phyloP scores from a whole-genome alignment of 768 basidiomycete genomes.

The Roridomyces roridus region DNA sequence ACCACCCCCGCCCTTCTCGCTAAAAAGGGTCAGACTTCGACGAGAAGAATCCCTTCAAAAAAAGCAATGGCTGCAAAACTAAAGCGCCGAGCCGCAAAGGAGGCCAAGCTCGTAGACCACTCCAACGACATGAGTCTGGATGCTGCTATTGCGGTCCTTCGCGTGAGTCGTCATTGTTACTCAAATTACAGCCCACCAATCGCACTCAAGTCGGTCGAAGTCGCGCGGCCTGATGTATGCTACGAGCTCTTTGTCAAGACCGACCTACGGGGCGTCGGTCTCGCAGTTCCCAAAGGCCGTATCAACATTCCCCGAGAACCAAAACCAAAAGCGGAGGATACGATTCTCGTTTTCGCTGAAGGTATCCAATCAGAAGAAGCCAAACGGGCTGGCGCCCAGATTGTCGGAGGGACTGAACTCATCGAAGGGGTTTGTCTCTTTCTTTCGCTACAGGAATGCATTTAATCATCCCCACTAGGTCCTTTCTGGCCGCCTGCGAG shows the following conservation, averaged over 20 bases:
- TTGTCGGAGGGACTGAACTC: slow-evolving; percentile 90
- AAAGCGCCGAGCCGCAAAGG: slow-evolving; percentile 61
- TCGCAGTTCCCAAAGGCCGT: slow-evolving; percentile 88
- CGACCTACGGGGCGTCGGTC: slow-evolving; percentile 69
- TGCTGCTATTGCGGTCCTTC: slow-evolving; percentile 73
- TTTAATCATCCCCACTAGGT: slow-evolving; percentile 55
- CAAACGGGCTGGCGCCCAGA: slow-evolving; percentile 84
- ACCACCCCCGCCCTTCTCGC: slow-evolving; percentile 53
- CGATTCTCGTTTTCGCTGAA: slow-evolving; percentile 93
- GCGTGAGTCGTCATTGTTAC: slow-evolving; percentile 50
- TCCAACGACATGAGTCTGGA: slow-evolving; percentile 68
- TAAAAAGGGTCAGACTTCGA: slow-evolving; percentile 54
- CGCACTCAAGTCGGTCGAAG: slow-evolving; percentile 75
- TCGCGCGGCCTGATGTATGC: slow-evolving; percentile 74
- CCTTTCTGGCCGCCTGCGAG: slow-evolving; percentile 72
- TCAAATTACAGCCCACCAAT: not conserved
- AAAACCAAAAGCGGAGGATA: slow-evolving; percentile 71
- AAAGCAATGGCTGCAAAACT: slow-evolving; percentile 72
- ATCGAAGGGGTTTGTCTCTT: slow-evolving; percentile 78
- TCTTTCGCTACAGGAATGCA: slow-evolving; percentile 1
- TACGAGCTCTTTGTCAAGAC: slow-evolving; percentile 87
- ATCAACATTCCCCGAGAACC: slow-evolving; percentile 85
- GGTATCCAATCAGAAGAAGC: slow-evolving; percentile 85
- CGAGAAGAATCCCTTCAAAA: slow-evolving; percentile 69
- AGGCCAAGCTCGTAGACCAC: slow-evolving; percentile 61